Evolutionary conservation across 192 early-diverging fungal genomes (phyloP), one percentile per base, ranked within the genome.

Genomic region (Spizellomyces sp.): DNA sequence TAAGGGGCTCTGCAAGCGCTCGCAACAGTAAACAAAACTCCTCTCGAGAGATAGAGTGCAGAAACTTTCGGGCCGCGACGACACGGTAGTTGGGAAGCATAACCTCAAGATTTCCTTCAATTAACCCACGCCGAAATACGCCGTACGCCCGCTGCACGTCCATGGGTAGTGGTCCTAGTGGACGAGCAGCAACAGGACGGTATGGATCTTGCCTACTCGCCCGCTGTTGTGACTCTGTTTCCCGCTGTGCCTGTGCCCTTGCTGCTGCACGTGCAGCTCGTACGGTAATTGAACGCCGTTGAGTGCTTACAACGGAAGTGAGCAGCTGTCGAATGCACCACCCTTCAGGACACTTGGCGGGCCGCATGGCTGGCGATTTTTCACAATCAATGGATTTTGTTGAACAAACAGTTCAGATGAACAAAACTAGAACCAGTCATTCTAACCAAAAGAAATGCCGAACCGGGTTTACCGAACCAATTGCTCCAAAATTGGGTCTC

Each of bases 131-230:
- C 36, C 44, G 66, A 47, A 75, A 46, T 4, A 75, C 19, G 14
- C 41, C 63, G 5, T 9, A 17, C 7, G 73, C 66, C 9, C 73
- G 73, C 46, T 75, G 73, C 14, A 69, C 45, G 42, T 67, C 66
- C 44, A 73, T 17, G n/a, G 73, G 73, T 21, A 59, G n/a, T 10
- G 10, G 7, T n/a, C 19, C 50, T 36, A 42, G 59, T 6, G 22
- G 14, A 9, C 17, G 42, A 41, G 15, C 22, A 42, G 15, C 15
- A 15, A 42, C 17, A 5, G 59, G 59, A 15, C 17, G 17, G 6
- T 41, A 61, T 8, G 42, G 59, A 5, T 19, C 22, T 19, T 9
- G 17, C 36, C 22, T 19, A 19, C 22, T 61, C 42, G 59, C 36
- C 36, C 17, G 15, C 15, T 19, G 21, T 61, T 19, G 22, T 9